Conservation (phyloP, 495 filamentous ascomycete species). For the Aspergillus asperescens region DNA sequence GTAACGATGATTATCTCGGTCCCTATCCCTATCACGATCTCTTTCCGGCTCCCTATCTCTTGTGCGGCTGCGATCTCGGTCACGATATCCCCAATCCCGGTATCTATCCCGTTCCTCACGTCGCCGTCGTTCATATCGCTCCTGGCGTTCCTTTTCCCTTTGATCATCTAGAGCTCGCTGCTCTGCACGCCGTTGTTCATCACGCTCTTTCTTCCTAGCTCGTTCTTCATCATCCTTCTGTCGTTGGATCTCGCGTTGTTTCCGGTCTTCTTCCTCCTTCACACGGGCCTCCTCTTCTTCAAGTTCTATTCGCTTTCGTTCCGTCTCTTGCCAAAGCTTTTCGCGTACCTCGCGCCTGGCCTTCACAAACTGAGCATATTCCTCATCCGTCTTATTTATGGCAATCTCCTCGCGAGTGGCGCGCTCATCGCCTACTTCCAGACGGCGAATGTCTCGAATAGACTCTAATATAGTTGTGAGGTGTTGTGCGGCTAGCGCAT, state of each 20-base stretch:
- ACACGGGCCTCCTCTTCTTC: conserved; percentile 64
- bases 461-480: conserved; percentile 58
- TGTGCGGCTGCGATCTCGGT: conserved; percentile 28
- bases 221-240: conserved; percentile 56
- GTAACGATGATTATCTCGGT: conserved; percentile 32
- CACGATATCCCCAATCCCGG: conserved; percentile 31
- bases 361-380: conserved; percentile 70
- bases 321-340: conserved; percentile 57
- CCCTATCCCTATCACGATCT: conserved; percentile 40
- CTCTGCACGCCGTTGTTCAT: conserved; percentile 54
- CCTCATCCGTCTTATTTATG: conserved; percentile 76
- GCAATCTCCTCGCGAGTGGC: conserved; percentile 61
- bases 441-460: conserved; percentile 61
- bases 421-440: conserved; percentile 69
- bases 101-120: conserved; percentile 41
- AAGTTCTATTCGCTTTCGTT: conserved; percentile 54
- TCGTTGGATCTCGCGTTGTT: conserved; percentile 59
- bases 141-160: conserved; percentile 49
- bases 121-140: conserved; percentile 46
- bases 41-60: conserved; percentile 32
- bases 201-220: conserved; percentile 39
- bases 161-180: conserved; percentile 47
- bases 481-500: conserved; percentile 60
- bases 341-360: conserved; percentile 60
- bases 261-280: conserved; percentile 59